Conservation (phyloP, 192 early-diverging fungal genomes). For the Dimargaris verticillata region DNA sequence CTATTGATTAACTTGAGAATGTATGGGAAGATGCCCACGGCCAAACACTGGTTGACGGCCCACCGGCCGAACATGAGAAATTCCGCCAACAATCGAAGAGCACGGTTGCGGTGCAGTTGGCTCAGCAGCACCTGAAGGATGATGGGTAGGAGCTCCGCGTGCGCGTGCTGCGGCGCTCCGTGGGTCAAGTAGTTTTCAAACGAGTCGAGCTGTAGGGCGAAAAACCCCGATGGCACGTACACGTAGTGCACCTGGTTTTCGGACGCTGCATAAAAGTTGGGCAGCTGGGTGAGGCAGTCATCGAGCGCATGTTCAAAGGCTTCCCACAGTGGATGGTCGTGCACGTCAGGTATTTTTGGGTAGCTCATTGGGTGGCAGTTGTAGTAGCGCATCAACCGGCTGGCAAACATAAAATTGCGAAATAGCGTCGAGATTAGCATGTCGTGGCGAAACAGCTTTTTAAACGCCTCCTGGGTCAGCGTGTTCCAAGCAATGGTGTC, state of each 20-base stretch:
- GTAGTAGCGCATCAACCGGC: constrained; percentile 90
- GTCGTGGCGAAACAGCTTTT: constrained; percentile 83
- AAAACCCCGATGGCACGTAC: constrained; percentile 57
- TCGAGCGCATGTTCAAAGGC: constrained; percentile 92
- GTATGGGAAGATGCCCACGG: constrained; percentile 94
- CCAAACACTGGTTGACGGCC: constrained; percentile 84
- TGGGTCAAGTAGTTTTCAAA: constrained; percentile 92
- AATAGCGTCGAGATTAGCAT: constrained; percentile 85
- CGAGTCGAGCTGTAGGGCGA: constrained; percentile 89
- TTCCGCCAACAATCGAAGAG: constrained; percentile 75
- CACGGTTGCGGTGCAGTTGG: constrained; percentile 84
- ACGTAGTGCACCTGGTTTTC: constrained; percentile 9
- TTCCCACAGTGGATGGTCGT: constrained; percentile 93
- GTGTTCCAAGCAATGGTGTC: constrained; percentile 98
- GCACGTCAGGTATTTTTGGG: constrained; percentile 72
- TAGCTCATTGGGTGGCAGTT: constrained; percentile 79
- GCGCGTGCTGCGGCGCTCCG: constrained; percentile 24
- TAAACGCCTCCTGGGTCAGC: constrained; percentile 75
- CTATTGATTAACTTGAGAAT: constrained; percentile 86
- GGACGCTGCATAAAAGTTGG: constrained; percentile 39
- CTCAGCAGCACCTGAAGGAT: constrained; percentile 90
- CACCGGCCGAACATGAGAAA: constrained; percentile 86
- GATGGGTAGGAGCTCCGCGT: constrained; percentile 86
- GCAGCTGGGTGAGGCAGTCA: constrained; percentile 79
- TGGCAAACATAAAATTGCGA: constrained; percentile 88